A percentile compares a stretch with the other conserved stretches of the same genome.
phyloP scores from a whole-genome alignment of 345 rosid species.

The Leavenworthia alabamica region DNA sequence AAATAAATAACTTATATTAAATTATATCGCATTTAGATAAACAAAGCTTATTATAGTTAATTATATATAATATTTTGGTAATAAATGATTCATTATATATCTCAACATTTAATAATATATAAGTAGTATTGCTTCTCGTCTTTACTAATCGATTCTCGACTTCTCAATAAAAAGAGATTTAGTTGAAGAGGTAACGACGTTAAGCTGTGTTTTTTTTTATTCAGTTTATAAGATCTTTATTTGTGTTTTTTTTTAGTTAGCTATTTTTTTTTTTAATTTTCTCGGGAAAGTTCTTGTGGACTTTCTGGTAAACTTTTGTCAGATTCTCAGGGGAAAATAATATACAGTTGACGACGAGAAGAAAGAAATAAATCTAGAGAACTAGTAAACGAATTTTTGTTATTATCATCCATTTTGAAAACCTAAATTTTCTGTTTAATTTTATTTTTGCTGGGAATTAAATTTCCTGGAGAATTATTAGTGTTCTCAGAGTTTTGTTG shows the following conservation, averaged over 20 bases:
- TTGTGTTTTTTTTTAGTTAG: too few species aligned
- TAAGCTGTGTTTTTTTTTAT: too few species aligned
- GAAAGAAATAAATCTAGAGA: too few species aligned
- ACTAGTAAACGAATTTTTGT: not conserved
- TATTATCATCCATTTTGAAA: not conserved
- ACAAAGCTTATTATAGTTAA: not conserved
- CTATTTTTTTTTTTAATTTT: not conserved
- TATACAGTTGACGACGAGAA: not conserved
- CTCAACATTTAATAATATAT: too few species aligned
- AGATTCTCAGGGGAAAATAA: constrained; percentile 6
- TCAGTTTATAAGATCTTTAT: too few species aligned
- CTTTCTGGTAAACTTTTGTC: constrained; percentile 21
- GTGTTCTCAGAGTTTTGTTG: not conserved
- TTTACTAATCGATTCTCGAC: too few species aligned
- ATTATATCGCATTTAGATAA: not conserved
- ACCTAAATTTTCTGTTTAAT: not conserved
- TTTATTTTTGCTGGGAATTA: not conserved
- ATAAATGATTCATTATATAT: too few species aligned
- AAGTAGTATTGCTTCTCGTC: too few species aligned
- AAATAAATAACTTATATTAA: not conserved
- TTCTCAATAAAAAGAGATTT: too few species aligned
- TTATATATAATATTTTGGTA: too few species aligned
- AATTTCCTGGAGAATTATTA: not conserved
- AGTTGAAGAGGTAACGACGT: not conserved
- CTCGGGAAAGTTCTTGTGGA: constrained; percentile 11